Evolutionary conservation across 2,329 filamentous ascomycete genomes (phyloP).

Genomic region (Pyrenophora graminea): DNA sequence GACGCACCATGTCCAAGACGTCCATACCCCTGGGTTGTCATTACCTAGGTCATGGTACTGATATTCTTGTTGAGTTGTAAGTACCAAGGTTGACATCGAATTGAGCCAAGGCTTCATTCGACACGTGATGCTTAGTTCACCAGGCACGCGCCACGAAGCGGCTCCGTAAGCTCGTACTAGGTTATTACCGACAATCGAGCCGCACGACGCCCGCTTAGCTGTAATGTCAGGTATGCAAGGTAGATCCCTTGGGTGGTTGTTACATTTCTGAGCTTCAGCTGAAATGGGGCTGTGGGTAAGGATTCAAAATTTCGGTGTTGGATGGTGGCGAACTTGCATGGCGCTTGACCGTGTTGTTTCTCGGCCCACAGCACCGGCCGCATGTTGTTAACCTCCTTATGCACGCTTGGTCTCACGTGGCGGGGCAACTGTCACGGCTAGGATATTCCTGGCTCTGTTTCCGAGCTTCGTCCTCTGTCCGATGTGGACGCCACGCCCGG

Average conservation of each 20-base stretch:
- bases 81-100: no score
- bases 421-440: conserved; percentile 12
- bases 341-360: conserved; percentile 1
- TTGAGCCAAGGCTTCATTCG: no score
- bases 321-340: background rate
- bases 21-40: conserved; percentile 1
- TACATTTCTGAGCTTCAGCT: background rate
- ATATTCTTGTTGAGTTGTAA: no score
- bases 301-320: background rate
- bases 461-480: conserved; percentile 8
- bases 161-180: conserved; percentile 3
- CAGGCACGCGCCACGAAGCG: conserved; percentile 10
- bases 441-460: conserved; percentile 18
- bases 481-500: conserved; percentile 8
- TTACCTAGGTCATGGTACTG: background rate
- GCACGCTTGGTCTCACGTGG: conserved; percentile 18
- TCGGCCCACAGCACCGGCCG: conserved; percentile 1
- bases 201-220: background rate
- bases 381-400: conserved; percentile 1
- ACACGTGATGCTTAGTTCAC: background rate
- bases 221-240: conserved; percentile 5
- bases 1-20: background rate
- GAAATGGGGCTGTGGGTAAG: conserved; percentile 2
- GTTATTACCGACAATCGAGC: conserved; percentile 5
- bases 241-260: background rate